Base-by-base conservation (phyloP, 106 monocot genomes). In the Dendrobium nobile region DNA sequence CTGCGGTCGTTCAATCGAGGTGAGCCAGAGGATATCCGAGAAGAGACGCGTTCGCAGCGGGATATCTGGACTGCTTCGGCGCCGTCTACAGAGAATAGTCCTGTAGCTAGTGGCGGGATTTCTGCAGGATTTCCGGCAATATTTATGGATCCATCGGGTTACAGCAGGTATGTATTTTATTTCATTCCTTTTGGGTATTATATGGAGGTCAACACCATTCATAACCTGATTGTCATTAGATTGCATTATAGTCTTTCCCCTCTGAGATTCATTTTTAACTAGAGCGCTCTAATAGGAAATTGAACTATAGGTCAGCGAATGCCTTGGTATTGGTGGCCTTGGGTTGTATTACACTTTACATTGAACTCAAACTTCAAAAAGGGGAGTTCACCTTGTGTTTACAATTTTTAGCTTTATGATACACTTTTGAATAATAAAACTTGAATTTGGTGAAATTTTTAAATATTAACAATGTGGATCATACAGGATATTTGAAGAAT, bases 401-500 rank as follows among this genome's bases (percentile, higher is more conserved):
- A 65, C 26, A 27, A 40, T 72, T 72, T 37, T 28, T 72, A 72
- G 40, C 33, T 20, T 74, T 43, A 74, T 41, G 28, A n/a, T 44
- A 42, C 40, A 44, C 6, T 18, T 74, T 74, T 74, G 74, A 44
- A 43, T 74, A 37, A 74, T 44, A 44, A 74, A 44, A 73, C 44
- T 20, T 42, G 19, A 44, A 44, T 44, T 72, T 74, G 74, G 43
- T 74, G 6, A 42, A 70, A 27, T 33, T 74, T 74, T 74, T n/a
- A 74, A 20, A 20, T 44, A 44, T 74, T 85, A 54, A 77, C 55
- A 77, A 0, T 16, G 26, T 64, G 47, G 28, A 76, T 45, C n/a
- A 43, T 82, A 68, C 88, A 90, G 90, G 77, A 76, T 88, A 55
- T 88, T 85, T 72, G 79, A 88, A 78, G 88, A 86, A 86, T 59